A percentile compares a stretch with the other conserved stretches of the same genome.
These are phyloP conservation scores for Ceraceosorus guamensis DNA, from an alignment of 1,284 basidiomycete genomes.

Conservation along the genomic window DNA sequence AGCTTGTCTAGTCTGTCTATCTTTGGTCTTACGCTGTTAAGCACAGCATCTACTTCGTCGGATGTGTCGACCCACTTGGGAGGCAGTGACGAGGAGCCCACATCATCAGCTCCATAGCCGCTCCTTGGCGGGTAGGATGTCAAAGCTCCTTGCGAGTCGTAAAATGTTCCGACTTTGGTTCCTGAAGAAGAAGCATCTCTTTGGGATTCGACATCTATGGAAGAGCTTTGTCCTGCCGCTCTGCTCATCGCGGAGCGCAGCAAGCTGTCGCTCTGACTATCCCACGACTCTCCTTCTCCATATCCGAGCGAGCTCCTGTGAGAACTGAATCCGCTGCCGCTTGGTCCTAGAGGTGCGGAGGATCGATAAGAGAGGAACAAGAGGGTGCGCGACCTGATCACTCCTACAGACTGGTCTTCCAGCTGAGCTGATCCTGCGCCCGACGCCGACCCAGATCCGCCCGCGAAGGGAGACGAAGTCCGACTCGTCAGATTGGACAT, in stretches of 20 bases:
- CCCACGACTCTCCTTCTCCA: slow-evolving; percentile 6
- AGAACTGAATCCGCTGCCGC: slow-evolving; percentile 56
- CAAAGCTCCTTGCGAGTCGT: slow-evolving; percentile 18
- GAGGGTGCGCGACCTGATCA: slow-evolving; percentile 77
- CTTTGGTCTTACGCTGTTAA: slow-evolving; percentile 24
- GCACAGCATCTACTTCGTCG: slow-evolving; percentile 35
- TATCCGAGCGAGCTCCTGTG: background rate
- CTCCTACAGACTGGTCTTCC: slow-evolving; percentile 16
- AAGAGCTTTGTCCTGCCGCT: too few relatives aligned
- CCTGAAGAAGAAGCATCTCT: too few relatives aligned
- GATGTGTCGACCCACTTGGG: slow-evolving; percentile 45
- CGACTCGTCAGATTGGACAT: too few relatives aligned
- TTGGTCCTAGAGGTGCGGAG: slow-evolving; percentile 55
- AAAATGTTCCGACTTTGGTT: slow-evolving; percentile 13
- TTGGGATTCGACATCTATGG: too few relatives aligned
- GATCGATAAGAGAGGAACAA: slow-evolving; percentile 92
- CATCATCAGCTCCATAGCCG: background rate
- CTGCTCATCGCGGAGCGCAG: background rate
- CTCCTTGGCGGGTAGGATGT: slow-evolving; percentile 9
- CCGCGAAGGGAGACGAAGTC: too few relatives aligned
- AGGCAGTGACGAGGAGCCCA: slow-evolving; percentile 25
- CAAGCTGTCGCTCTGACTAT: slow-evolving; percentile 4
- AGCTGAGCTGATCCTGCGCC: background rate
- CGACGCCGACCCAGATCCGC: background rate
- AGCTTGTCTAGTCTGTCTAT: slow-evolving; percentile 72